Conservation (phyloP, 2,329 filamentous ascomycete genomes). For the Emericellopsis cladophorae region DNA sequence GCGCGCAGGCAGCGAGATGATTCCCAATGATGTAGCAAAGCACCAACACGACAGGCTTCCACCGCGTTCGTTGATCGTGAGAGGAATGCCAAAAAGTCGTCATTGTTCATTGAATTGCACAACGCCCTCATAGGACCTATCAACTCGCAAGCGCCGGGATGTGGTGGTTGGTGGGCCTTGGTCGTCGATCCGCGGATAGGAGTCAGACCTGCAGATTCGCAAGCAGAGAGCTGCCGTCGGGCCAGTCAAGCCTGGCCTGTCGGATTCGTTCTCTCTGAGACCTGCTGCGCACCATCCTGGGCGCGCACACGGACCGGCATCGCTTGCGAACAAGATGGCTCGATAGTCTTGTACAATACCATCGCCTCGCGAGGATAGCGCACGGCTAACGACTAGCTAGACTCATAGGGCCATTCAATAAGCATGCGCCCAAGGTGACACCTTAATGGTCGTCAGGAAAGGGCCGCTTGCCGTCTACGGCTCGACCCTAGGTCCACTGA, state of each 20-base stretch:
- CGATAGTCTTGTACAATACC: not conserved
- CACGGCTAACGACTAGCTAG: not conserved
- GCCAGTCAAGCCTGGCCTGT: not conserved
- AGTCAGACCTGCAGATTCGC: not conserved
- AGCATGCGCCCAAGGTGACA: not conserved
- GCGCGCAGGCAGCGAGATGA: no score
- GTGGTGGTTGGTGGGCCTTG: not conserved
- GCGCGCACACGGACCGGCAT: not conserved
- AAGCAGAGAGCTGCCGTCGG: not conserved
- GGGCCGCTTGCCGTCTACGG: constrained; percentile 1
- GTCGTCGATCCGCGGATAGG: not conserved
- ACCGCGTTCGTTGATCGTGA: no score
- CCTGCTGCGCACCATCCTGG: not conserved
- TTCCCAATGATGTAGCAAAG: no score
- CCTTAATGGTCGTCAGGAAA: not conserved
- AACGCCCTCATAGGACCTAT: no score
- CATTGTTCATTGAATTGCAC: no score
- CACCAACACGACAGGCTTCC: no score
- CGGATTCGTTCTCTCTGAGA: not conserved
- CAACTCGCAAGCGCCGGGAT: no score
- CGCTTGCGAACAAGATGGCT: not conserved
- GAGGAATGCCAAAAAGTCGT: no score
- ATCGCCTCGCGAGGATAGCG: not conserved
- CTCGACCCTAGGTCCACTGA: constrained; percentile 2
- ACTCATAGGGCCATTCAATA: not conserved